Percentiles rank a stretch among this genome's conserved stretches.
Conservation (phyloP, 345 rosid species). For the Populus davidiana region DNA sequence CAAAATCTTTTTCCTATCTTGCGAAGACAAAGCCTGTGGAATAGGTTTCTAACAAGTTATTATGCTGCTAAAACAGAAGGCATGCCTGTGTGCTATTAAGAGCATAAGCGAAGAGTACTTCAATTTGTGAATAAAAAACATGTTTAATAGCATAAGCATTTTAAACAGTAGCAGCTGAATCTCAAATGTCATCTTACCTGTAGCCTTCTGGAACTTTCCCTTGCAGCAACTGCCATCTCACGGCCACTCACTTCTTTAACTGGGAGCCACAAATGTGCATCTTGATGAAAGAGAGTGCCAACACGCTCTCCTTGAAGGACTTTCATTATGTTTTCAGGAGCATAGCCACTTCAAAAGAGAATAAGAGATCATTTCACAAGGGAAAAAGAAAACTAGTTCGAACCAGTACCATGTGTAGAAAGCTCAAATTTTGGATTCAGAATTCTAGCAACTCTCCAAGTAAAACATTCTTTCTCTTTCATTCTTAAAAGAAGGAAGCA, state of each 20-base stretch:
- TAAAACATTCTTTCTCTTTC: neutral
- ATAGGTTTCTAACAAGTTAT: conserved; percentile 18
- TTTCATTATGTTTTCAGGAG: conserved; percentile 65
- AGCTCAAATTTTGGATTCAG: neutral
- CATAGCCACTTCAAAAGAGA: conserved; percentile 61
- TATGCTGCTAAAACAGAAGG: conserved; percentile 5
- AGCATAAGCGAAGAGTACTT: neutral
- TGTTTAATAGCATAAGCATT: conserved; percentile 7
- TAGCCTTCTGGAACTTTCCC: conserved; percentile 84
- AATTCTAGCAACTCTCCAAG: neutral
- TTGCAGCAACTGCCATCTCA: conserved; percentile 91
- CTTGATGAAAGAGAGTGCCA: conserved; percentile 92
- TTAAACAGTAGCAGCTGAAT: neutral
- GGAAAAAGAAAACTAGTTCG: neutral
- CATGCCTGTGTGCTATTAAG: neutral
- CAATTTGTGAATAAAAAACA: neutral
- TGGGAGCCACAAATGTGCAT: conserved; percentile 72
- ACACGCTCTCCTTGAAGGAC: conserved; percentile 82
- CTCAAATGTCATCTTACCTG: conserved; percentile 51
- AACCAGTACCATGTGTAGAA: neutral
- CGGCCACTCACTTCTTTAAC: conserved; percentile 55
- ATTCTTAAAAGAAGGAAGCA: neutral
- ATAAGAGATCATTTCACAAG: conserved; percentile 1
- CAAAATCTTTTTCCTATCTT: conserved; percentile 70
- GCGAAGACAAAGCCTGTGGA: conserved; percentile 61